A percentile compares a stretch with the other conserved stretches of the same genome.
Evolutionary conservation across 116 monocot genomes (phyloP).

Genomic region (Thalassia testudinum): DNA sequence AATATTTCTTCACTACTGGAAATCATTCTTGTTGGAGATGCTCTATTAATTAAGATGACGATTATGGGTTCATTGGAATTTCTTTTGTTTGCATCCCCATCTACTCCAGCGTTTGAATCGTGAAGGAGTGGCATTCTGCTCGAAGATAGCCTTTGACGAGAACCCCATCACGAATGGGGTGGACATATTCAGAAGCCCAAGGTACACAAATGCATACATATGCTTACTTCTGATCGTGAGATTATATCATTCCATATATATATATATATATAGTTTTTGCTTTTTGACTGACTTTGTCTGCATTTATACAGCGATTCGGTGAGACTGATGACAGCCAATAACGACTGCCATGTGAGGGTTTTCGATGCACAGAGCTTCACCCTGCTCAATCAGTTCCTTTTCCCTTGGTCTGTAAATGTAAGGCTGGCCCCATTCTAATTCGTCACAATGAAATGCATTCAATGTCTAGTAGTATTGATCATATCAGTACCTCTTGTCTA

Average conservation of each 20-base stretch:
- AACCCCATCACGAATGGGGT: slow-evolving; percentile 80
- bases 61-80: too few relatives aligned
- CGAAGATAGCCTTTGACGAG: slow-evolving; percentile 39
- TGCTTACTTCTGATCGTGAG: too few relatives aligned
- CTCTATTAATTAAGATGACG: too few relatives aligned
- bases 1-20: too few relatives aligned
- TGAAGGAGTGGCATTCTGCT: slow-evolving; percentile 44
- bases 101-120: slow-evolving; percentile 39
- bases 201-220: slow-evolving; percentile 16
- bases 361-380: slow-evolving; percentile 38
- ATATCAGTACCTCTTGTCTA: too few relatives aligned
- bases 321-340: slow-evolving; percentile 48
- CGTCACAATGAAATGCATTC: too few relatives aligned
- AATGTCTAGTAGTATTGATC: too few relatives aligned
- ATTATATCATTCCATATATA: too few relatives aligned
- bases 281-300: background rate
- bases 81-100: too few relatives aligned
- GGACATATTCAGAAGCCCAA: slow-evolving; percentile 31
- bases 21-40: too few relatives aligned
- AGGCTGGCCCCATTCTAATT: too few relatives aligned
- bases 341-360: slow-evolving; percentile 57
- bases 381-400: slow-evolving; percentile 28
- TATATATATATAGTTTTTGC: too few relatives aligned
- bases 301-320: slow-evolving; percentile 36
- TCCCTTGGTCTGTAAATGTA: slow-evolving; percentile 81